Evolutionary conservation across 2,329 filamentous ascomycete species (phyloP), one percentile per base, ranked within the genome.

Genomic region (Colletotrichum kahawae): DNA sequence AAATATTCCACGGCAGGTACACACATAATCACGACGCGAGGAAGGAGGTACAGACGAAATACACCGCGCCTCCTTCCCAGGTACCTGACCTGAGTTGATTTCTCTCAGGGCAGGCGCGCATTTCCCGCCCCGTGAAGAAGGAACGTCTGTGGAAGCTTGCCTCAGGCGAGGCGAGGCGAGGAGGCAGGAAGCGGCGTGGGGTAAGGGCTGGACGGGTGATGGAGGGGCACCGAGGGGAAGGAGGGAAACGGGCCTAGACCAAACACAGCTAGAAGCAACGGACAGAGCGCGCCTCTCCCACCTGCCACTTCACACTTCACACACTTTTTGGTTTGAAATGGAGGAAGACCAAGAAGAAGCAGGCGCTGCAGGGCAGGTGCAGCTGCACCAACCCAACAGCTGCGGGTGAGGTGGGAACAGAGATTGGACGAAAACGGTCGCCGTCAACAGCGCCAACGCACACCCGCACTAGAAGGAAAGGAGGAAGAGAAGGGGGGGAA

Each of bases 391-490:
- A 21, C 43, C 43, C 43, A 51, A 51, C 43, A 51, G 3, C 43
- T 51, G 43, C 43, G 43, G 43, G n/a, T 21, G 43, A 51, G 34
- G 38, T 34, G n/a, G 13, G 38, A 67, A 24, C 43, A 48, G 43
- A 71, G 27, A 70, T 65, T 65, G 66, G 59, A 64, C 71, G 71
- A 71, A 65, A 65, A 64, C 70, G 71, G 56, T 65, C 60, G 21
- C n/a, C n/a, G n/a, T n/a, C n/a, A n/a, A n/a, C n/a, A n/a, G n/a
- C n/a, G n/a, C n/a, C n/a, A n/a, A n/a, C 68, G 27, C 68, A 71
- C 33, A 51, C 59, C 29, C 71, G 48, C 33, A 74, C 66, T 67
- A 67, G 29, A 57, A 36, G 21, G 31, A 36, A 43, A 16, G 31
- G n/a, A 27, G 34, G 7, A 38, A 8, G 31, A 5, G 16, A 57